Conservation (phyloP, 164 flowering plant species). For the Stephania yunnanensis region DNA sequence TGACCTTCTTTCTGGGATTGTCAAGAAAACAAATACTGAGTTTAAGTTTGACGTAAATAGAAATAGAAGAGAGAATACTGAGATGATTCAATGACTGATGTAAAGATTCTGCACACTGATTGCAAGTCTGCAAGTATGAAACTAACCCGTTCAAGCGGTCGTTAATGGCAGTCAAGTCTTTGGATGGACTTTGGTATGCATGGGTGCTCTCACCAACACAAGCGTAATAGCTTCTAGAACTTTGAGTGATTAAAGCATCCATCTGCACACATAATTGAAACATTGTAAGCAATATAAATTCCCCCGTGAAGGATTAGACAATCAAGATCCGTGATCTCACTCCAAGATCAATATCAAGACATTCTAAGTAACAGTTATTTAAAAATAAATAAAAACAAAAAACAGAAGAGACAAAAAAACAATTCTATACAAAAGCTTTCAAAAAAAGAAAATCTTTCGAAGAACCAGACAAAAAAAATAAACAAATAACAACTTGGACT, state of each 20-base stretch:
- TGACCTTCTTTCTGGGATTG: constrained; percentile 47
- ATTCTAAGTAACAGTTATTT: no score
- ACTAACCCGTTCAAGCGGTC: constrained; percentile 68
- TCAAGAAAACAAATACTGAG: background rate
- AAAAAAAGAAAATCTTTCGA: no score
- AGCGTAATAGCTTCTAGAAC: constrained; percentile 79
- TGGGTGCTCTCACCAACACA: constrained; percentile 90
- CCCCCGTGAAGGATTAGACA: background rate
- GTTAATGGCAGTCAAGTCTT: constrained; percentile 70
- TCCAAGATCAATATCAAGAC: no score
- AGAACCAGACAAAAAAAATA: no score
- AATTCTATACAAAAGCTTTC: no score
- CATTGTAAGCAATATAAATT: background rate
- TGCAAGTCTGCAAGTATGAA: background rate
- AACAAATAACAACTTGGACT: no score
- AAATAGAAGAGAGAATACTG: background rate
- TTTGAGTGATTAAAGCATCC: constrained; percentile 71
- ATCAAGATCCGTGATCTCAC: no score
- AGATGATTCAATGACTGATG: background rate
- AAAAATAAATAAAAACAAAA: no score
- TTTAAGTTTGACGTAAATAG: background rate
- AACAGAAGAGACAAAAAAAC: no score
- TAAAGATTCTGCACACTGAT: background rate
- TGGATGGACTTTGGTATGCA: constrained; percentile 88
- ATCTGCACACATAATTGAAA: constrained; percentile 37